Evolutionary conservation across 2,329 filamentous ascomycete genomes (phyloP).

Genomic region (Myriangium duriaei): DNA sequence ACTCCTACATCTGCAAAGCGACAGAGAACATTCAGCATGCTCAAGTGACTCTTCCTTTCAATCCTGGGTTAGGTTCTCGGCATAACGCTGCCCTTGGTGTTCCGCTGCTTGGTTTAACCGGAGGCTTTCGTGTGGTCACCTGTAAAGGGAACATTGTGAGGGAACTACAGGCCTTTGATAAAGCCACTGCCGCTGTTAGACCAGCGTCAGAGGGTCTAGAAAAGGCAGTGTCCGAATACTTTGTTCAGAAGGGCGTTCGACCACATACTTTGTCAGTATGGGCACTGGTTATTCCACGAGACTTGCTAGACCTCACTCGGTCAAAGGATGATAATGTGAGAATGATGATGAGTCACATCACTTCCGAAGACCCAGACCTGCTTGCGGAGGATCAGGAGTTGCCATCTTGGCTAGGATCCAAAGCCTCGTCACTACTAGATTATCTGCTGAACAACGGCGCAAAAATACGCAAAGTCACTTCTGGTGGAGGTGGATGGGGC

Average conservation of each 20-base stretch:
- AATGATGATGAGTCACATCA: not conserved
- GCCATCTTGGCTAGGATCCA: not conserved
- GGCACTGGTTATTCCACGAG: conserved; percentile 53
- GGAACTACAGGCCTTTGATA: conserved; percentile 25
- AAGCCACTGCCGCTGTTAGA: conserved; percentile 15
- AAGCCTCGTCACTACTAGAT: conserved; percentile 14
- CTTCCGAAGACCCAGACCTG: not conserved
- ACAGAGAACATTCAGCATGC: conserved; percentile 2
- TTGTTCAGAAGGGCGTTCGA: conserved; percentile 30
- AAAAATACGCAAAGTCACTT: conserved; percentile 45
- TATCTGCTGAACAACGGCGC: conserved; percentile 20
- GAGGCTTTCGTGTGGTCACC: conserved; percentile 47
- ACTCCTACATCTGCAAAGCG: not conserved
- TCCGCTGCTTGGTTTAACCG: conserved; percentile 51
- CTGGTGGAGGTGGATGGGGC: conserved; percentile 77
- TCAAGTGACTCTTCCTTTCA: conserved; percentile 13
- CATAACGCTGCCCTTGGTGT: conserved; percentile 22
- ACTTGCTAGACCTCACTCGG: conserved; percentile 3
- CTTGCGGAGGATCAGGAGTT: not conserved
- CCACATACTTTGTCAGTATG: conserved; percentile 50
- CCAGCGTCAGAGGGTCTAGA: conserved; percentile 66
- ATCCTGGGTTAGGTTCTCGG: conserved; percentile 10
- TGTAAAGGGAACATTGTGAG: conserved; percentile 71
- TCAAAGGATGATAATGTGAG: conserved; percentile 5
- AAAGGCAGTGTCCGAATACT: conserved; percentile 46